Evolutionary conservation across 1,284 basidiomycete genomes (phyloP), one percentile per base, ranked within the genome.

Genomic region (Marasmius fiardii): DNA sequence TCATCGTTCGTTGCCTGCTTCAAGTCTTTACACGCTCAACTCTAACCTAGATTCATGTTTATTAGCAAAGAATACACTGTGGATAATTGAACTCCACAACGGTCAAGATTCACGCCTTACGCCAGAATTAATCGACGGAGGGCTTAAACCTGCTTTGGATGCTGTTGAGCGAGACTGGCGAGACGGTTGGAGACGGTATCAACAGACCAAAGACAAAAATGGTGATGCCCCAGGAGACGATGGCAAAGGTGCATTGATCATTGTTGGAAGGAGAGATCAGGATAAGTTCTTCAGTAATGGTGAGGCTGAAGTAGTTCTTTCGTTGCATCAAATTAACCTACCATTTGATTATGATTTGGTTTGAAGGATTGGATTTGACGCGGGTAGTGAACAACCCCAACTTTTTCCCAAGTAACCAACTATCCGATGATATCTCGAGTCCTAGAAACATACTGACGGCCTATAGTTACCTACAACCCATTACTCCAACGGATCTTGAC

Each of bases 201-300:
- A 71, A 26, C 66, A 71, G 41, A 70, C 64, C 50, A 74, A 74
- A 64, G 74, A 80, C 48, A 74, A 74, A 53, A 72, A 75, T 6
- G 43, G 41, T 12, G 26, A 53, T 37, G 77, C 73, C 20, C 82
- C 80, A 49, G 43, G 41, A 10, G 41, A 53, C 37, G 77, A 73
- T 20, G 82, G 80, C 49, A 73, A 75, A 60, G 93, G 92, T 16
- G 85, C 90, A 1, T 71, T 95, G 39, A 83, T 95, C 54, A 82
- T 95, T 51, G 85, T 91, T 3, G 90, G 90, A 6, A 82, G 81
- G 52, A 77, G 78, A 57, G 78, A 79, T 55, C 86, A 90, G 66
- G 82, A 92, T 65, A 94, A 93, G 71, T 95, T 94, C 79, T 95
- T 94, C 71, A 90, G 87, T 69, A 95, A 94, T 67, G 93, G 92